A percentile compares a stretch with the other conserved stretches of the same genome.
phyloP scores from a whole-genome alignment of 2,329 filamentous ascomycete species.

The Aschersonia sp. region DNA sequence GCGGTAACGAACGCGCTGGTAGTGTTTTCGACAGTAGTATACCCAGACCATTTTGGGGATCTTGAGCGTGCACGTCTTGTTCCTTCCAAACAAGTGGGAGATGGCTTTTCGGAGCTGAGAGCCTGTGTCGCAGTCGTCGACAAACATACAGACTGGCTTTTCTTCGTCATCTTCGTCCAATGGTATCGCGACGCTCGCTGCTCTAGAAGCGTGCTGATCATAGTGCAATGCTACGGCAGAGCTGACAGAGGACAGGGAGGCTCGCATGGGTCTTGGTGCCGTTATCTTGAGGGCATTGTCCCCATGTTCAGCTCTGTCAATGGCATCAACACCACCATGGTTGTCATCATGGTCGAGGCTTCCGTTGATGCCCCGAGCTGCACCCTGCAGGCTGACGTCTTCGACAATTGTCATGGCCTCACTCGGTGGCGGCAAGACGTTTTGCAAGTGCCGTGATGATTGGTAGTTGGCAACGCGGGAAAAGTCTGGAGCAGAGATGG shows the following conservation, averaged over 20 bases:
- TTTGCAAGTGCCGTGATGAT: constrained; percentile 4
- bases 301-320: neutral
- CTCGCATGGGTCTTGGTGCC: neutral
- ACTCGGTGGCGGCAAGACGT: constrained; percentile 7
- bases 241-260: neutral
- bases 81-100: constrained; percentile 70
- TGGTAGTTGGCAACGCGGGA: constrained; percentile 8
- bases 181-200: neutral
- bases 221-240: neutral
- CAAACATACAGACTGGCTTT: constrained; percentile 35
- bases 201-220: neutral
- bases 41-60: constrained; percentile 62
- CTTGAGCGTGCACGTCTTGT: constrained; percentile 60
- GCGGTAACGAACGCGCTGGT: constrained; percentile 62
- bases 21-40: constrained; percentile 68
- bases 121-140: constrained; percentile 41
- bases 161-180: constrained; percentile 8
- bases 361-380: neutral
- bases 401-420: constrained; percentile 5
- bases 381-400: neutral
- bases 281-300: neutral
- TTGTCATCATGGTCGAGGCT: neutral
- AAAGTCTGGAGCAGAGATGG: constrained; percentile 34
- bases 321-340: neutral
- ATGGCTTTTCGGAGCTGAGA: constrained; percentile 59